Evolutionary conservation across 139 green algal species (phyloP), one percentile per base, ranked within the genome.

Genomic region (Pycnococcus provasolii): DNA sequence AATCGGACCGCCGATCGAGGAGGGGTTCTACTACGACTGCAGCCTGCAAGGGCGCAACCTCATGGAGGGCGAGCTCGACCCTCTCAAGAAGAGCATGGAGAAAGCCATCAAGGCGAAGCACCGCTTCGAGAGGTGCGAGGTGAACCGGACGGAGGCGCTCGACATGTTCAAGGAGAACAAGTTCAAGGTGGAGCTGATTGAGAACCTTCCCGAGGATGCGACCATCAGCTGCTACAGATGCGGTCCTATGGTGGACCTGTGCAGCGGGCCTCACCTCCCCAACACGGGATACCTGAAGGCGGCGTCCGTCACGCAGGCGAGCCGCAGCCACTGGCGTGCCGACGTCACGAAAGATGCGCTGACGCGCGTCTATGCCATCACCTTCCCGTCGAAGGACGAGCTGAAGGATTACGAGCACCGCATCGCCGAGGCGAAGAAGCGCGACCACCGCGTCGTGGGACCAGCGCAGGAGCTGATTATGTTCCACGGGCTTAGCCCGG

Each of bases 21-120:
- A 97, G 73, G 91, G 92, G 55, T 98, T 97, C 75, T 98, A 97
- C 79, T 98, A 97, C 70, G 92, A 97, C 75, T 96, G 88, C 77
- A 96, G 81, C 82, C 87, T 96, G 71, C 89, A 86, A n/a, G 86
- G 91, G 52, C 74, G 76, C 48, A 89, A 82, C 11, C 79, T 98
- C 39, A 72, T 60, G 2, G 85, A 94, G 0, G 66, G 68, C 3
- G 85, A 96, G 51, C 47, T 55, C 66, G 86, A 85, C 1, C 39
- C 47, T 13, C 84, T 98, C 53, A 77, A 94, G 71, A 88, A 88
- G 71, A 77, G 82, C 2, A 62, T 77, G 64, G 40, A 65, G 63
- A 41, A 6, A 64, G 72, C 81, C 3, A 77, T 91, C 5, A 94
- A 96, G 77, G 90, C 95, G 68, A 87, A 85, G 62, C 90, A 96